Percentiles rank a stretch among this genome's conserved stretches.
Conservation (phyloP, 768 basidiomycete species). For the Tulasnella sp. region DNA sequence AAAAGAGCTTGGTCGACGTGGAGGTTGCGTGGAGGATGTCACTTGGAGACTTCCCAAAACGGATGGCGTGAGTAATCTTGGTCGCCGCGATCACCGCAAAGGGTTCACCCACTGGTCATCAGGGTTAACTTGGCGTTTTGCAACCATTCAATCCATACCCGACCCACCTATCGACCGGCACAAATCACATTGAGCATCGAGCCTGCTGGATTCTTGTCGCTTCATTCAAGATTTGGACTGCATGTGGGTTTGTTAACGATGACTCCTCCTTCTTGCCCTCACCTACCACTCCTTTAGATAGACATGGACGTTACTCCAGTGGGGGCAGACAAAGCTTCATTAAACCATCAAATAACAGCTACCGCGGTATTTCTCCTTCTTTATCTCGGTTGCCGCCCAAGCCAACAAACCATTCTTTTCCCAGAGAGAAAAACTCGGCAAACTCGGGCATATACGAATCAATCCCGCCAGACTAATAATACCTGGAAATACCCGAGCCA, state of each 20-base stretch:
- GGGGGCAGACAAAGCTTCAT: neutral
- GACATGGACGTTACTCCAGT: neutral
- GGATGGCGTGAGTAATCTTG: neutral
- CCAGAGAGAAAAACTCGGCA: neutral
- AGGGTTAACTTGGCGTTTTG: too few species aligned
- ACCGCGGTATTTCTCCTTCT: neutral
- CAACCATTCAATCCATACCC: neutral
- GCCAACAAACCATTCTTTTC: neutral
- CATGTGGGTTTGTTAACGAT: neutral
- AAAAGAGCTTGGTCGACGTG: slow-evolving; percentile 8
- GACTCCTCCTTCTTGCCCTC: neutral
- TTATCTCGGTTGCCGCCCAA: neutral
- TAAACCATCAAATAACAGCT: neutral
- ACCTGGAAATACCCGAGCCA: neutral
- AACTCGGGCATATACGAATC: neutral
- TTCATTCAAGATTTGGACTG: neutral
- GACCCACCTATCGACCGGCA: neutral
- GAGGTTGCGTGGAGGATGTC: slow-evolving; percentile 1
- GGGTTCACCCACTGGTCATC: neutral
- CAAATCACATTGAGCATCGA: neutral
- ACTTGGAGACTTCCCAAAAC: neutral
- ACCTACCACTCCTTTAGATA: neutral
- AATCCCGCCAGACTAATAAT: neutral
- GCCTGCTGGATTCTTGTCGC: neutral
- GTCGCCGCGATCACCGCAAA: neutral